phyloP scores from a whole-genome alignment of 768 basidiomycete genomes.

The Tricholomella constricta region DNA sequence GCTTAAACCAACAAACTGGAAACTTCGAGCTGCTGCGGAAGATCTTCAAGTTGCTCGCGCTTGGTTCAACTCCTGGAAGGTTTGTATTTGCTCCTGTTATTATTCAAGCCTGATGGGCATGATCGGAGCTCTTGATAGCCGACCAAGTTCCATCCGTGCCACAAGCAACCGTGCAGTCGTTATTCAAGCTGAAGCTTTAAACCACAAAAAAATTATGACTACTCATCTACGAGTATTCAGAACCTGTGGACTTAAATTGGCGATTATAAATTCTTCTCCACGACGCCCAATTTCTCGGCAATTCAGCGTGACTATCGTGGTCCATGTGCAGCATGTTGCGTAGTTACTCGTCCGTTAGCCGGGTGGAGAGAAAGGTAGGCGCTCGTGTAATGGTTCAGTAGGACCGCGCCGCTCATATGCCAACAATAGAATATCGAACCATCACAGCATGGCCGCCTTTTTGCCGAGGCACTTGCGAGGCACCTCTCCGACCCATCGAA shows the following conservation, averaged over 20 bases:
- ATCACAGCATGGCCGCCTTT: too few relatives aligned
- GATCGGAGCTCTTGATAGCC: not conserved
- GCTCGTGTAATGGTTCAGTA: not conserved
- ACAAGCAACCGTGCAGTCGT: not conserved
- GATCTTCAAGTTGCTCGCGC: too few relatives aligned
- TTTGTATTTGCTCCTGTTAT: not conserved
- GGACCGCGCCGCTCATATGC: not conserved
- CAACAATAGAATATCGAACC: too few relatives aligned
- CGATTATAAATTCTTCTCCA: not conserved
- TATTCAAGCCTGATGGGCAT: not conserved
- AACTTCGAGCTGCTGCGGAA: too few relatives aligned
- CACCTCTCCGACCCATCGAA: too few relatives aligned
- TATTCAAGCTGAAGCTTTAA: not conserved
- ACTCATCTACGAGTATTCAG: not conserved
- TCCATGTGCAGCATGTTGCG: not conserved
- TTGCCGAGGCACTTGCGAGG: too few relatives aligned
- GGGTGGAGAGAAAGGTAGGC: not conserved
- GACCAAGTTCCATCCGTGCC: conserved; percentile 11
- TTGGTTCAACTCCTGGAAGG: too few relatives aligned
- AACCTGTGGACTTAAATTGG: not conserved
- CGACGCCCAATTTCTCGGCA: not conserved
- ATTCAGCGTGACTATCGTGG: not conserved
- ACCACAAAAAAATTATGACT: not conserved
- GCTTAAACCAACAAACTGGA: too few relatives aligned
- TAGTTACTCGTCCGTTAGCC: not conserved